phyloP scores from a whole-genome alignment of 2,329 filamentous ascomycete species.

The Sphaerulina musiva region DNA sequence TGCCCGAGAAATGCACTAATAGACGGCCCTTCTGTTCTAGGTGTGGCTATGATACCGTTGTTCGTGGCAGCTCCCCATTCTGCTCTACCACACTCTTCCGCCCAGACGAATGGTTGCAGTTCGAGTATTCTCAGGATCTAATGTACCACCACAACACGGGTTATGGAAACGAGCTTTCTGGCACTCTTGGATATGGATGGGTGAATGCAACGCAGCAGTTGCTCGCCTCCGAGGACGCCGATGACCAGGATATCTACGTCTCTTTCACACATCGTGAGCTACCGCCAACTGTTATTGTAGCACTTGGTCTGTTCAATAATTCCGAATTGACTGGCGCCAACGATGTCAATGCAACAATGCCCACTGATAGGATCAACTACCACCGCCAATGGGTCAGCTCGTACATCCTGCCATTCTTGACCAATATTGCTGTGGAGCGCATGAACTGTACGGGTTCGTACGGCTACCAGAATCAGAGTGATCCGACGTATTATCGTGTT shows the following conservation, averaged over 20 bases:
- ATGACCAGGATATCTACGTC: conserved; percentile 55
- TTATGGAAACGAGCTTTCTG: conserved; percentile 54
- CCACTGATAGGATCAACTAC: conserved; percentile 56
- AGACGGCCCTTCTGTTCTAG: too few species aligned
- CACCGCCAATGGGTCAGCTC: conserved; percentile 58
- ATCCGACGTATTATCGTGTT: conserved; percentile 43
- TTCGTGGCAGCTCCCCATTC: conserved; percentile 57
- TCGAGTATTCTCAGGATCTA: conserved; percentile 62
- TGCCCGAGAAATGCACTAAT: too few species aligned
- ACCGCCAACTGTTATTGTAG: conserved; percentile 59
- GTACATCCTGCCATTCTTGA: conserved; percentile 57
- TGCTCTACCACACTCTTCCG: conserved; percentile 56
- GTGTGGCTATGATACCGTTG: conserved; percentile 65
- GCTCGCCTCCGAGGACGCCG: conserved; percentile 40
- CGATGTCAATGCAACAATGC: conserved; percentile 59
- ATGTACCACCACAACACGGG: conserved; percentile 64
- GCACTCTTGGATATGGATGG: conserved; percentile 60
- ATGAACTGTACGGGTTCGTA: conserved; percentile 54
- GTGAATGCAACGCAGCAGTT: conserved; percentile 54
- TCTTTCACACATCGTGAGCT: conserved; percentile 65
- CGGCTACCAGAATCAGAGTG: conserved; percentile 43
- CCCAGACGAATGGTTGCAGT: conserved; percentile 54
- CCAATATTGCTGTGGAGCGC: conserved; percentile 60
- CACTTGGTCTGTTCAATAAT: conserved; percentile 65
- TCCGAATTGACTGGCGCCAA: conserved; percentile 49